Base-by-base conservation (phyloP, 148 eudicot species). In the Suaeda aralocaspica region DNA sequence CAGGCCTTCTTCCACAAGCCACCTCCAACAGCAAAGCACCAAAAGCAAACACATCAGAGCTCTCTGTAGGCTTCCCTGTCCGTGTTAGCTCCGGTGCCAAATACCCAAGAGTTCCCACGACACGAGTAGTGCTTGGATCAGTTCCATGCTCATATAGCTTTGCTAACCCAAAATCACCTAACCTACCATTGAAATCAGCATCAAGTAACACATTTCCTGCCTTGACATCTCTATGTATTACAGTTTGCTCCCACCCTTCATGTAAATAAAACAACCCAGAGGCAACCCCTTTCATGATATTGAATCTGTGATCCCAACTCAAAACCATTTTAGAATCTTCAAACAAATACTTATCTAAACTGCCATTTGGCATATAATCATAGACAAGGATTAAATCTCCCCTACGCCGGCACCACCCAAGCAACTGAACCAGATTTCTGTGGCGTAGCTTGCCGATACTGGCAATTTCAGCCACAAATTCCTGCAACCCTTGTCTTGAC, bases 41-140 rank as follows among this genome's bases (percentile, higher is more conserved):
- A 72, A 89, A 92, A 3, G 92, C 96, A 64, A 83, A 92, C 64
- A 89, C 91, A 63, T 89, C 96, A 0, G 97, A 84, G 72, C 81
- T 84, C 5, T 85, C 72, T 0, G 90, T 92, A n/a, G 97, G 91
- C 87, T 86, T 89, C 1, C 97, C 97, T 0, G 96, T 92, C 49
- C 83, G 82, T 11, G 93, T 88, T 22, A 91, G 74, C 81, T 91
- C 96, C 0, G 96, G 91, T 19, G 96, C 96, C 57, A 91, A 79
- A 72, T 91, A 91, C 42, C 96, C 96, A n/a, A 91, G 77, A 30
- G 96, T 91, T 39, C 96, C 96, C 68, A 88, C 96, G 2, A 91
- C 96, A 22, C 78, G 74, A 3, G 96, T 91, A 48, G 96, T 91
- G 73, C 76, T 64, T 0, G 96, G 89, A 39, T 88, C 76, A 16